These are phyloP conservation scores for Cinnamomum micranthum DNA, from an alignment of 164 flowering plant genomes.

Conservation along the genomic window DNA sequence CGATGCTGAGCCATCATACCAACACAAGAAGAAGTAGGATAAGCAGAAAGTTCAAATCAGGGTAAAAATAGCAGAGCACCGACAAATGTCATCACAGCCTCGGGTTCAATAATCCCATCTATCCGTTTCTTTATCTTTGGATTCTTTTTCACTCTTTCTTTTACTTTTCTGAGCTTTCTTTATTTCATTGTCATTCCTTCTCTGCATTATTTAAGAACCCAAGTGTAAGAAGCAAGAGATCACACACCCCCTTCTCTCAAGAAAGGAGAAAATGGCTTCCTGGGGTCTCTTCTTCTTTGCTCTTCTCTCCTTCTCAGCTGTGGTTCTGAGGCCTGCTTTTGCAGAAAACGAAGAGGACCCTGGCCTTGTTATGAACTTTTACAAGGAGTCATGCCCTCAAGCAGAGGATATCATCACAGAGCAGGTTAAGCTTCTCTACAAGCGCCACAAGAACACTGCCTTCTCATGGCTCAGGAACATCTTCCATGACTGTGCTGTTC, in stretches of 20 bases:
- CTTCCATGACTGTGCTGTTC: constrained; percentile 98
- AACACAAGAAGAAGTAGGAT: not conserved
- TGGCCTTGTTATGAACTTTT: constrained; percentile 83
- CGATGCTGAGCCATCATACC: not conserved
- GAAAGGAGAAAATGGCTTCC: constrained; percentile 37
- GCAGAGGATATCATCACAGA: constrained; percentile 91
- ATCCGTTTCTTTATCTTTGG: not conserved
- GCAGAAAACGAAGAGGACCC: constrained; percentile 47
- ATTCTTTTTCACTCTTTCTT: not conserved
- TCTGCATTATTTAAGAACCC: not conserved
- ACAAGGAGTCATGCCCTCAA: constrained; percentile 91
- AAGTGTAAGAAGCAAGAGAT: not conserved
- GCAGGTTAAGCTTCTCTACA: constrained; percentile 91
- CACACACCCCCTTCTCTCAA: not conserved
- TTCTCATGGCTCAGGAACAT: constrained; percentile 99
- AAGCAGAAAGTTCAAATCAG: not conserved
- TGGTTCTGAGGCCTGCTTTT: constrained; percentile 25
- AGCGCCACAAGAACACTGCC: constrained; percentile 99
- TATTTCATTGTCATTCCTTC: not conserved
- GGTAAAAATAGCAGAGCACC: too few relatives aligned
- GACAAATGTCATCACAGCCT: too few relatives aligned
- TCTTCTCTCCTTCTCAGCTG: constrained; percentile 32
- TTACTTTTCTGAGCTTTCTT: not conserved
- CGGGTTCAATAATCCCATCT: not conserved
- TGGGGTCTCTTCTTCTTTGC: constrained; percentile 47